Evolutionary conservation across 306 rosid species (phyloP).

Genomic region (Cucurbita moschata): DNA sequence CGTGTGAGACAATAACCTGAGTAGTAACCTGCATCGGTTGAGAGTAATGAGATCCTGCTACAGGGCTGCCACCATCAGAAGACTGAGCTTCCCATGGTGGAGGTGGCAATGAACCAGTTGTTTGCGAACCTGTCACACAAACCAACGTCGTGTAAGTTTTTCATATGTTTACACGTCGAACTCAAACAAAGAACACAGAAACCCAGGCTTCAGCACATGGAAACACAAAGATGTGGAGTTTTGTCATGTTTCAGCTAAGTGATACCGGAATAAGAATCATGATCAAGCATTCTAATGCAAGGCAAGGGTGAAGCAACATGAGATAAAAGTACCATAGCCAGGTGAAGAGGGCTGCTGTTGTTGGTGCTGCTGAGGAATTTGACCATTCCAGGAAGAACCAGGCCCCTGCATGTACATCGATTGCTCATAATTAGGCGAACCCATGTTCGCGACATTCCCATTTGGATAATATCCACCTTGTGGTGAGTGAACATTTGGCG

Average conservation of each 20-base stretch:
- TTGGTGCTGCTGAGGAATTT: conserved; percentile 21
- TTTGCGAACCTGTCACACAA: conserved; percentile 37
- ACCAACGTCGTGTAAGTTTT: not conserved
- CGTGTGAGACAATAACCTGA: conserved; percentile 43
- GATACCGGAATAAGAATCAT: not conserved
- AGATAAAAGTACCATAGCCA: conserved; percentile 40
- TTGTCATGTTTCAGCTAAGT: not conserved
- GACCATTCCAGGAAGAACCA: conserved; percentile 73
- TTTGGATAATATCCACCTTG: conserved; percentile 49
- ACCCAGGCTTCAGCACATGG: not conserved
- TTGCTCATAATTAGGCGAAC: conserved; percentile 55
- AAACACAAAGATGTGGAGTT: not conserved
- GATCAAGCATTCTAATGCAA: not conserved
- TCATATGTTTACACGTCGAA: not conserved
- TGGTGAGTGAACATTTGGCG: conserved; percentile 30
- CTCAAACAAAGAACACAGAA: not conserved
- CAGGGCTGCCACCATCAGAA: conserved; percentile 34
- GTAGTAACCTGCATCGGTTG: conserved; percentile 50
- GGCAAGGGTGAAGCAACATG: not conserved
- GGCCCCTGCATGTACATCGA: conserved; percentile 36
- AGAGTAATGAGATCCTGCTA: conserved; percentile 49
- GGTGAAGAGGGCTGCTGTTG: conserved; percentile 52
- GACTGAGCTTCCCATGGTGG: conserved; percentile 99
- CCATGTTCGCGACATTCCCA: conserved; percentile 42
- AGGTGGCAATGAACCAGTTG: conserved; percentile 62